Conservation (phyloP, 2,329 filamentous ascomycete genomes). For the Colletotrichum costaricense region DNA sequence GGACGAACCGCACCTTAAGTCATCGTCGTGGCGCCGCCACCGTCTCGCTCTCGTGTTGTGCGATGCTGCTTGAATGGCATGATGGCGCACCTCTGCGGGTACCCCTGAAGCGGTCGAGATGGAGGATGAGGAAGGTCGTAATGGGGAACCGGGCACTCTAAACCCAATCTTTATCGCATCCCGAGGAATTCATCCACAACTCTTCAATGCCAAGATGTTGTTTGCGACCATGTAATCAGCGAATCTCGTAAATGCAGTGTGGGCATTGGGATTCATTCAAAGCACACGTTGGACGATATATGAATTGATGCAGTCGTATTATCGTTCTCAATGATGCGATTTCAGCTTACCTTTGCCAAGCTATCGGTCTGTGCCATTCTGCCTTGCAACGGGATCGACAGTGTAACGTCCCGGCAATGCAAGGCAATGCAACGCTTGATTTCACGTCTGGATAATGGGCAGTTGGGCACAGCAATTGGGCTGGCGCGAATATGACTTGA, state of each 20-base stretch:
- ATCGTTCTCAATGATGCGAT: neutral
- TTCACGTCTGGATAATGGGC: neutral
- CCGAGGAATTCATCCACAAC: neutral
- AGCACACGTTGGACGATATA: neutral
- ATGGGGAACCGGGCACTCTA: neutral
- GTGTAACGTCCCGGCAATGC: neutral
- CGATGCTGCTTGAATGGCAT: neutral
- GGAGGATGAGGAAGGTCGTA: conserved; percentile 30
- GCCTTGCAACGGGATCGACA: neutral
- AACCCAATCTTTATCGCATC: conserved; percentile 4
- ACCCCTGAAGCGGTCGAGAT: neutral
- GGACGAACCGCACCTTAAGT: neutral
- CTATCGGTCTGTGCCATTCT: neutral
- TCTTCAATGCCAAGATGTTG: neutral
- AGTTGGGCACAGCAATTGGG: neutral
- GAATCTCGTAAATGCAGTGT: neutral
- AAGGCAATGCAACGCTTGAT: neutral
- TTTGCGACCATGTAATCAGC: neutral
- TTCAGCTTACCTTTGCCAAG: neutral
- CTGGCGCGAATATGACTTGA: neutral
- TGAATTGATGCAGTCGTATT: neutral
- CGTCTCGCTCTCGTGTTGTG: neutral
- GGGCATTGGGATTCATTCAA: neutral
- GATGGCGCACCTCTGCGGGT: neutral
- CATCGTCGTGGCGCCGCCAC: neutral